These are phyloP conservation scores for Penicillium freii DNA, from an alignment of 2,329 filamentous ascomycete genomes.

Conservation along the genomic window DNA sequence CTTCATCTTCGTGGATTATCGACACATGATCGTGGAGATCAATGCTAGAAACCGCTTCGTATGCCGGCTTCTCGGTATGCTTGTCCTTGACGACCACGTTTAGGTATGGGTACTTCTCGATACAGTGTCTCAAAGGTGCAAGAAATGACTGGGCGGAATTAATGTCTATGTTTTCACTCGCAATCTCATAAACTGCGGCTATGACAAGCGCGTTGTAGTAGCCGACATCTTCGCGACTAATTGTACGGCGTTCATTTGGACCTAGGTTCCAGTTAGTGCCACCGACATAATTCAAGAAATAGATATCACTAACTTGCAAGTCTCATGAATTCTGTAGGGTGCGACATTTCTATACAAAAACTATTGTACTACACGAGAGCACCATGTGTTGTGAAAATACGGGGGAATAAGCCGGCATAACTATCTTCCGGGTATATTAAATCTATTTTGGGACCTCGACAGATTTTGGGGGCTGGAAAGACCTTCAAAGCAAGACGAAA, in stretches of 20 bases:
- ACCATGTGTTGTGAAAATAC: not conserved
- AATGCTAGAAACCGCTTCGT: constrained; percentile 30
- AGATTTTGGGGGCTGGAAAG: not conserved
- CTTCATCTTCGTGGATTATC: constrained; percentile 16
- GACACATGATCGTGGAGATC: constrained; percentile 44
- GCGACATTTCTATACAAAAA: not conserved
- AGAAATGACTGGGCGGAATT: constrained; percentile 28
- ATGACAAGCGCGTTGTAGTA: constrained; percentile 44
- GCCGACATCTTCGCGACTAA: constrained; percentile 42
- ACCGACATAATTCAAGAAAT: not conserved
- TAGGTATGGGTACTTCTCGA: constrained; percentile 41
- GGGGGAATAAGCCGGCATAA: not conserved
- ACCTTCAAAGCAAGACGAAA: not conserved
- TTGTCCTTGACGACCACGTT: constrained; percentile 36
- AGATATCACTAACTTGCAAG: not conserved
- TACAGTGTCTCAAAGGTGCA: constrained; percentile 37
- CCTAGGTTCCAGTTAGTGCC: constrained; percentile 26
- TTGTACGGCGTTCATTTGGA: constrained; percentile 44
- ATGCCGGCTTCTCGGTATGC: constrained; percentile 40
- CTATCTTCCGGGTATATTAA: not conserved
- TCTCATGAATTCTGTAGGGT: not conserved
- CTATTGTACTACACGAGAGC: not conserved
- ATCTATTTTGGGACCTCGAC: not conserved
- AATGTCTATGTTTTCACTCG: constrained; percentile 12
- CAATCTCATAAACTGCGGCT: constrained; percentile 36